phyloP scores from a whole-genome alignment of 352 stramenopile genomes.

The Pythium chondricola region DNA sequence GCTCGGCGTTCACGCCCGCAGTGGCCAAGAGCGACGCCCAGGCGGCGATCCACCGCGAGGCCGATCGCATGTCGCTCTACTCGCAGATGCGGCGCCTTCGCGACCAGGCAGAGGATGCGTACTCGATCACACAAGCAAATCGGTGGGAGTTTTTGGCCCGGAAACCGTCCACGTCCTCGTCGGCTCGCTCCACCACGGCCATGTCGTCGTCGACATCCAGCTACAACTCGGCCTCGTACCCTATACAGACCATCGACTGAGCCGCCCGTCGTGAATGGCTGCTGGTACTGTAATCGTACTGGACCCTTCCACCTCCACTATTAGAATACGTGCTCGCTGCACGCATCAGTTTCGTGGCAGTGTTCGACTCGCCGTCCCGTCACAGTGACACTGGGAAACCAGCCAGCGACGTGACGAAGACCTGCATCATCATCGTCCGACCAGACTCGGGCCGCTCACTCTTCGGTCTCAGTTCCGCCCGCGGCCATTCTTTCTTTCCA shows the following conservation, averaged over 20 bases:
- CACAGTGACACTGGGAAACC: too few relatives aligned
- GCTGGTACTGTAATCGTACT: too few relatives aligned
- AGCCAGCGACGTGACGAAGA: too few relatives aligned
- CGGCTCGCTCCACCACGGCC: conserved; percentile 5
- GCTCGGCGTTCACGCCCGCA: conserved; percentile 8
- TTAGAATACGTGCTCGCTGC: too few relatives aligned
- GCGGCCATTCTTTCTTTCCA: too few relatives aligned
- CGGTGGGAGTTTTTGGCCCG: conserved; percentile 11
- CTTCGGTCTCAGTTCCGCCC: too few relatives aligned
- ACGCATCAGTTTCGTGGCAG: not conserved
- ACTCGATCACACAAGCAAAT: conserved; percentile 18
- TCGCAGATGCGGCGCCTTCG: conserved; percentile 17
- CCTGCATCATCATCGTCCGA: too few relatives aligned
- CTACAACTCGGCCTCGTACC: conserved; percentile 3
- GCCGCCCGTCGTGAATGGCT: too few relatives aligned
- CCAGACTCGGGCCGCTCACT: too few relatives aligned
- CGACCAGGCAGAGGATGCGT: conserved; percentile 13
- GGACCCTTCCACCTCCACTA: too few relatives aligned
- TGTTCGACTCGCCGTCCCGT: too few relatives aligned
- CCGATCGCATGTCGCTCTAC: conserved; percentile 17
- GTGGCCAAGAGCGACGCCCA: conserved; percentile 12
- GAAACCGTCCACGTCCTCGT: conserved; percentile 12
- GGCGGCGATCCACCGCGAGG: conserved; percentile 8
- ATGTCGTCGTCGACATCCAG: conserved; percentile 13
- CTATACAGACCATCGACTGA: conserved; percentile 9